Evolutionary conservation across 805 yeast species (phyloP).

Genomic region (Wickerhamiella nectarea): DNA sequence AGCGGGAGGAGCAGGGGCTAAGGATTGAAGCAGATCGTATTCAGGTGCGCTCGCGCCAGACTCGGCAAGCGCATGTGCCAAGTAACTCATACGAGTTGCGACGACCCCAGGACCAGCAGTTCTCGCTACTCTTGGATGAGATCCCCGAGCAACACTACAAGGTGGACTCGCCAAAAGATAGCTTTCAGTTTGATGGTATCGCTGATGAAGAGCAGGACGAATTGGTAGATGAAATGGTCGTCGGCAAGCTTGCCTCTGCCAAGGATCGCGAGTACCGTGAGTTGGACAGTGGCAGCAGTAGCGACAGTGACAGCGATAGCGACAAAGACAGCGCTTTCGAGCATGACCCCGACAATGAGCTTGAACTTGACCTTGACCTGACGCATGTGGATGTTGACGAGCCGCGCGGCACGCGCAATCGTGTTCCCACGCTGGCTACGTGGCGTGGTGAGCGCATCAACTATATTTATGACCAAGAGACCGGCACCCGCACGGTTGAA

Average conservation of each 20-base stretch:
- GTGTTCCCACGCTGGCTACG: slow-evolving; percentile 15
- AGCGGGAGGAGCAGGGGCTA: no score
- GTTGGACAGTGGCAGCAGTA: background rate
- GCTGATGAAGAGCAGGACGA: slow-evolving; percentile 15
- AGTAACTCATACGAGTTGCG: background rate
- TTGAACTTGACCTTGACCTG: slow-evolving; percentile 4
- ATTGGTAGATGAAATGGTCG: slow-evolving; percentile 16
- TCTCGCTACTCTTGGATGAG: background rate
- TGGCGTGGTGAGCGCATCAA: slow-evolving; percentile 17
- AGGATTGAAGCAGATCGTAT: no score
- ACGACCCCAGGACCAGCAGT: background rate
- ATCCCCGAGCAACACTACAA: background rate
- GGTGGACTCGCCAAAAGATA: background rate
- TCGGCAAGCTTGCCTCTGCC: slow-evolving; percentile 5
- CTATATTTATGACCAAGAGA: slow-evolving; percentile 10
- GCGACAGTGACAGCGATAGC: slow-evolving; percentile 1
- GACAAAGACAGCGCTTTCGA: slow-evolving; percentile 3
- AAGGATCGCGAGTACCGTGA: background rate
- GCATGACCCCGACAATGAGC: slow-evolving; percentile 5
- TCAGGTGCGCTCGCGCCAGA: background rate
- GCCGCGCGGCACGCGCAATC: slow-evolving; percentile 7
- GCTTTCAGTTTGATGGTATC: slow-evolving; percentile 2
- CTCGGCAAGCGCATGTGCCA: background rate
- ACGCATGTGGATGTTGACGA: background rate
- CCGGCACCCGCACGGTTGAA: slow-evolving; percentile 13